Evolutionary conservation across 2,329 filamentous ascomycete species (phyloP).

Genomic region (Fusarium humuli): DNA sequence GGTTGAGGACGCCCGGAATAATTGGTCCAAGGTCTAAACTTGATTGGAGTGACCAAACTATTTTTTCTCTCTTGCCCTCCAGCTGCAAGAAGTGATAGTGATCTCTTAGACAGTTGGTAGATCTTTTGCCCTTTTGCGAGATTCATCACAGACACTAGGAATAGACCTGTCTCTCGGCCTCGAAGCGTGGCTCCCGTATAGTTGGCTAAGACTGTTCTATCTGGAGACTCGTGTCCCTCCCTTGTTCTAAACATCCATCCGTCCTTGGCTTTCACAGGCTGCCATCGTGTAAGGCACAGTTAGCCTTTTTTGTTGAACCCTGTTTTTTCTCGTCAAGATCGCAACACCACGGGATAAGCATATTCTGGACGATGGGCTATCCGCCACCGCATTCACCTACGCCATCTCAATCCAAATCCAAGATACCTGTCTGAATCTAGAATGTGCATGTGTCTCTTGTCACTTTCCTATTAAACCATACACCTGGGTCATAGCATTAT

Average conservation of each 20-base stretch:
- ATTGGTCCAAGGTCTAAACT: background rate
- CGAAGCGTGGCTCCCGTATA: background rate
- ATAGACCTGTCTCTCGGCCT: conserved; percentile 4
- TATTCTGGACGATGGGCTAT: conserved; percentile 2
- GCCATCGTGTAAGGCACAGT: conserved; percentile 10
- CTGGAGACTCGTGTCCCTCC: conserved; percentile 6
- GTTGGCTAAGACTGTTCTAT: conserved; percentile 8
- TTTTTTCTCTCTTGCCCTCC: background rate
- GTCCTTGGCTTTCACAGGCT: conserved; percentile 30
- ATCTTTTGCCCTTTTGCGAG: conserved; percentile 14
- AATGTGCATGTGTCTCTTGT: background rate
- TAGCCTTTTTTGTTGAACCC: conserved; percentile 1
- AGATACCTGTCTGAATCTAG: background rate
- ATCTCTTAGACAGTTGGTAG: background rate
- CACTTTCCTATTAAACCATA: conserved; percentile 17
- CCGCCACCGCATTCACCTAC: conserved; percentile 2
- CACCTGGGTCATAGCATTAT: conserved; percentile 11
- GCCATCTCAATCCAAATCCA: background rate
- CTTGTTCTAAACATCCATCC: conserved; percentile 18
- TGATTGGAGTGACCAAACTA: background rate
- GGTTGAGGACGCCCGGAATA: background rate
- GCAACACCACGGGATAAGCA: conserved; percentile 19
- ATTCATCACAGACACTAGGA: conserved; percentile 28
- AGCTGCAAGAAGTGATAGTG: conserved; percentile 25
- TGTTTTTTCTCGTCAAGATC: conserved; percentile 15